Evolutionary conservation across 164 flowering plant species (phyloP), one percentile per base, ranked within the genome.

Genomic region (Nymphaea thermarum): DNA sequence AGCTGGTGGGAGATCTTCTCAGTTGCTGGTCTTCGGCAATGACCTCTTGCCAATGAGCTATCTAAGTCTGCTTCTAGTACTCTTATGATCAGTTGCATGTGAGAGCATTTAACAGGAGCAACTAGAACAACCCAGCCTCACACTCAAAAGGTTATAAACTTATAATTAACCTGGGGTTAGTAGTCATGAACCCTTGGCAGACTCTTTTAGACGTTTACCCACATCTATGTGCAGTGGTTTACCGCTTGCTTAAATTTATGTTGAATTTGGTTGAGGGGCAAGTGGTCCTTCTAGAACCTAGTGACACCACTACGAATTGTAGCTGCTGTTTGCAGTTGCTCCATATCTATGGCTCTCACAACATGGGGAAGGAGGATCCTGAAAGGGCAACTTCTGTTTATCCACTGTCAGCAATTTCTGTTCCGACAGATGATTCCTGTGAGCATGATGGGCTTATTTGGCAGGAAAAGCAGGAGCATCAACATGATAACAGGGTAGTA

Each of bases 211-310:
- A 87, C 78, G 81, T 80, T 60, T 94, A 94, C 78, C 91, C 87
- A 71, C 78, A 88, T 79, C 93, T 91, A 97, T 87, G 87, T 87
- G 83, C 95, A 87, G 95, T 94, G 77, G 79, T 91, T 65, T 91
- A 90, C 75, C 73, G 79, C 73, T 76, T 88, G 67, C 92, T 94
- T 64, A 94, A 91, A 76, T 91, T 89, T 82, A 87, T 90, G 68
- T 90, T 84, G 71, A 87, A 81, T 62, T 94, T 96, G 97, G 96
- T 94, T 73, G 93, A 94, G 62, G 96, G 93, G 18, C 96, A 91
- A 88, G 82, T 94, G 44, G 79, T 78, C 71, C 87, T 83, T 82
- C 77, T 94, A 71, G 99, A 94, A 74, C 74, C 87, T 67, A 82
- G 77, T 60, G 99, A 94, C 71, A 90, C 97, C 67, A 79, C 86